A percentile compares a stretch with the other conserved stretches of the same genome.
phyloP scores from a whole-genome alignment of 805 yeast species.

The Teunomyces gatunensis region DNA sequence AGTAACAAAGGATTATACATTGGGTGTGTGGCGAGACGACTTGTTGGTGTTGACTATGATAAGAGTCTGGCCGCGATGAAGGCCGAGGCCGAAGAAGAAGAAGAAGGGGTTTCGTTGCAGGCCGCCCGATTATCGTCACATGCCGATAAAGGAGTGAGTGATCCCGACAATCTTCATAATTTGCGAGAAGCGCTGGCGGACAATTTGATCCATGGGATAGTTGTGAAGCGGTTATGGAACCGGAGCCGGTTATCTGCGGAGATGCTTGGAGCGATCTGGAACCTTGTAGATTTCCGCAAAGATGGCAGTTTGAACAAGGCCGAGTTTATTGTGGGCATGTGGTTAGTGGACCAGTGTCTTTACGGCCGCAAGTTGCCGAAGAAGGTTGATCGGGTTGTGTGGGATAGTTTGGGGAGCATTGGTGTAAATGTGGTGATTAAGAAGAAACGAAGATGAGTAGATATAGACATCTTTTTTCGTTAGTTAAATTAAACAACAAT shows the following conservation, averaged over 20 bases:
- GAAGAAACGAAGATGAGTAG: slow-evolving; percentile 24
- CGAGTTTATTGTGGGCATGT: slow-evolving; percentile 93
- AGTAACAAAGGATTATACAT: slow-evolving; percentile 73
- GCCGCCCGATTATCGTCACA: slow-evolving; percentile 38
- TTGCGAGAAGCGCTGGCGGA: slow-evolving; percentile 23
- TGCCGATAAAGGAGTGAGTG: slow-evolving; percentile 21
- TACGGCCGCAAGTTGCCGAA: slow-evolving; percentile 90
- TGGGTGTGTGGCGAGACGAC: slow-evolving; percentile 30
- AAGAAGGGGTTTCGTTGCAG: slow-evolving; percentile 16
- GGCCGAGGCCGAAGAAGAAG: slow-evolving; percentile 5
- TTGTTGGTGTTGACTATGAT: slow-evolving; percentile 29
- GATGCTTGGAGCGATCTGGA: slow-evolving; percentile 59
- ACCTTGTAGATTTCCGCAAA: slow-evolving; percentile 59
- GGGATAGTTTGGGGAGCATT: slow-evolving; percentile 70
- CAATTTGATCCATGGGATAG: slow-evolving; percentile 51
- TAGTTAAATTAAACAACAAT: too few species aligned
- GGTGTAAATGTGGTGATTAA: slow-evolving; percentile 41
- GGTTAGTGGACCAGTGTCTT: slow-evolving; percentile 94
- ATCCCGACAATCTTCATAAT: slow-evolving; percentile 29
- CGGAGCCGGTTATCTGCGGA: slow-evolving; percentile 71
- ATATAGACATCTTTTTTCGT: not conserved
- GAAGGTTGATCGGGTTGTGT: slow-evolving; percentile 61
- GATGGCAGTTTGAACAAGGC: slow-evolving; percentile 78
- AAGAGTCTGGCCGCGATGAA: slow-evolving; percentile 6
- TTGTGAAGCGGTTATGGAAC: slow-evolving; percentile 77